A percentile compares a stretch with the other conserved stretches of the same genome.
Conservation (phyloP, 2,329 filamentous ascomycete genomes). For the Trichoderma afroharzianum region DNA sequence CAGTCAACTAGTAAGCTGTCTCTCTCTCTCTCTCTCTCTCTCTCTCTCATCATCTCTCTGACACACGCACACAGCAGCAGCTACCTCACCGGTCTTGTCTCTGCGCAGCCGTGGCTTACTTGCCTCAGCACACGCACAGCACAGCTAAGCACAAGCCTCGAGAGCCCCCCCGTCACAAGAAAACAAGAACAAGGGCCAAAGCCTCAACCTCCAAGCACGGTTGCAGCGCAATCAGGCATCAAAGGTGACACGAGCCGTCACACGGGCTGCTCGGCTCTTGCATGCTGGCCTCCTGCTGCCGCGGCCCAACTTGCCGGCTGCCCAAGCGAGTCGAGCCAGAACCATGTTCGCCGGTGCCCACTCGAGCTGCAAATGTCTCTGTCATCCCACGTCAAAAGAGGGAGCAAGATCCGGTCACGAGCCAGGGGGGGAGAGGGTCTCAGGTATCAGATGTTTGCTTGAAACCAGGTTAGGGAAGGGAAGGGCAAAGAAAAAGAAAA, state of each 20-base stretch:
- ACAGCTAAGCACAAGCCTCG: not conserved
- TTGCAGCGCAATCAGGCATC: constrained; percentile 11
- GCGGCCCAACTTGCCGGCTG: constrained; percentile 8
- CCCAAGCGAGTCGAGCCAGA: constrained; percentile 15
- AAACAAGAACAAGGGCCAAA: not conserved
- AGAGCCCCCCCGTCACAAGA: not conserved
- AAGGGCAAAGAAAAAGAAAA: not conserved
- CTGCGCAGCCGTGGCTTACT: constrained; percentile 9
- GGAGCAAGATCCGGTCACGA: not conserved
- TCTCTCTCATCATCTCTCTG: not conserved
- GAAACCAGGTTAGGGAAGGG: not conserved
- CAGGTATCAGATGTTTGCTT: not conserved
- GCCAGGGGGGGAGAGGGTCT: not conserved
- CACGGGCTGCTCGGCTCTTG: constrained; percentile 6
- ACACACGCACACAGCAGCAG: not conserved
- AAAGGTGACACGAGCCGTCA: constrained; percentile 16
- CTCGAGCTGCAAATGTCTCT: constrained; percentile 11
- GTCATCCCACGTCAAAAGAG: constrained; percentile 3
- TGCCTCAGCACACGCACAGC: not conserved
- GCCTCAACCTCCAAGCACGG: not conserved
- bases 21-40: not conserved
- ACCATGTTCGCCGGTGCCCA: constrained; percentile 14
- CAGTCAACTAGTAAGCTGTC: not conserved
- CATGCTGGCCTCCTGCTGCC: constrained; percentile 11
- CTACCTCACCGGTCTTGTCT: constrained; percentile 6